A percentile compares a stretch with the other conserved stretches of the same genome.
These are phyloP conservation scores for Erythrophleum ivorense DNA, from an alignment of 331 rosid genomes.

Conservation along the genomic window DNA sequence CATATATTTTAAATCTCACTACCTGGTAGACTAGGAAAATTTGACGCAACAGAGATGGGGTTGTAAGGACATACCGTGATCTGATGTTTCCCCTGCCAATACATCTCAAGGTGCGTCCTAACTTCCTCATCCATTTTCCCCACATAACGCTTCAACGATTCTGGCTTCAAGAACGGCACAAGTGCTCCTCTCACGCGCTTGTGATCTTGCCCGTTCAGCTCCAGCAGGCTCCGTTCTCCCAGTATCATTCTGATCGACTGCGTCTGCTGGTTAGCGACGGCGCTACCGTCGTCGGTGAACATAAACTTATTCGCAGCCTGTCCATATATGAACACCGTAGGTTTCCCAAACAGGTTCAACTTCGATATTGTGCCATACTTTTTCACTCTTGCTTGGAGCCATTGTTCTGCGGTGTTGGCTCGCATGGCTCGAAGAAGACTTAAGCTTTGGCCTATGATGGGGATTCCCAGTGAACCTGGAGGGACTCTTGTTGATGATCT, in stretches of 20 bases:
- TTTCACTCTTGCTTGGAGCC: constrained; percentile 52
- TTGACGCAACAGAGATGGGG: no score
- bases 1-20: no score
- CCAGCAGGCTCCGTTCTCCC: constrained; percentile 58
- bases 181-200: constrained; percentile 69
- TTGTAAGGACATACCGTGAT: constrained; percentile 41
- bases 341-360: constrained; percentile 73
- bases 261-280: constrained; percentile 43
- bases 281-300: constrained; percentile 39
- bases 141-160: constrained; percentile 65
- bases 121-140: constrained; percentile 67
- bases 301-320: constrained; percentile 70
- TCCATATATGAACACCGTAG: constrained; percentile 70
- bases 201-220: constrained; percentile 59
- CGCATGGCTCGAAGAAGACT: constrained; percentile 52
- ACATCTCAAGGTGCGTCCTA: constrained; percentile 55
- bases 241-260: constrained; percentile 50
- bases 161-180: constrained; percentile 74
- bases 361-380: constrained; percentile 78
- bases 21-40: no score
- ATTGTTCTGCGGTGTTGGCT: constrained; percentile 54
- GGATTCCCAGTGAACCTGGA: constrained; percentile 72
- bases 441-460: constrained; percentile 58
- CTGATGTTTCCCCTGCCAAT: constrained; percentile 64
- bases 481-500: constrained; percentile 53